Conservation (phyloP, 2,329 filamentous ascomycete genomes). For the Paraphaeosphaeria sporulosa region DNA sequence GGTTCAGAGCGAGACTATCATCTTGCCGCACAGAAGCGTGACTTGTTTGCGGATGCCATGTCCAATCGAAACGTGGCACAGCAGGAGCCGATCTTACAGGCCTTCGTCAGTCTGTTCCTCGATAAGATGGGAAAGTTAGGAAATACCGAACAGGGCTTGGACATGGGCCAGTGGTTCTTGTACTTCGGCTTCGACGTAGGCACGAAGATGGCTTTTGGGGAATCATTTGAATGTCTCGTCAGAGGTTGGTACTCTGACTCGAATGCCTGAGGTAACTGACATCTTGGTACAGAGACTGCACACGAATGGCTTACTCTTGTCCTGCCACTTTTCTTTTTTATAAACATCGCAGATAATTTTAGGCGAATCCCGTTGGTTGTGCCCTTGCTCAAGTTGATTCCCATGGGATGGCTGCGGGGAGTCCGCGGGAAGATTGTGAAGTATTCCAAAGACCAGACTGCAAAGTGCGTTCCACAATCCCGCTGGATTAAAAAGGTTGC, state of each 20-base stretch:
- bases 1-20: conserved; percentile 3
- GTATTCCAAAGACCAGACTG: conserved; percentile 9
- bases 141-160: background rate
- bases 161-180: conserved; percentile 11
- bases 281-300: background rate
- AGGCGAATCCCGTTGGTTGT: conserved; percentile 2
- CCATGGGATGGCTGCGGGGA: background rate
- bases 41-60: conserved; percentile 5
- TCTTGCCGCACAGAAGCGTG: background rate
- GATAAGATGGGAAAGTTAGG: conserved; percentile 7
- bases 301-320: conserved; percentile 6
- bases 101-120: conserved; percentile 1
- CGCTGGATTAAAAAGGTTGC: background rate
- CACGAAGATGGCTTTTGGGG: conserved; percentile 35
- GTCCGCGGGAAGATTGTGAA: conserved; percentile 1
- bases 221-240: conserved; percentile 26
- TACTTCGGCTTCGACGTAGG: conserved; percentile 24
- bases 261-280: background rate
- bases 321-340: background rate
- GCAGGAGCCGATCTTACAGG: background rate
- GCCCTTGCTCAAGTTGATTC: background rate
- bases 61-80: background rate
- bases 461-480: background rate
- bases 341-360: background rate
- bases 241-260: background rate